phyloP scores from a whole-genome alignment of 352 stramenopile genomes.

The Phytophthora nicotianae region DNA sequence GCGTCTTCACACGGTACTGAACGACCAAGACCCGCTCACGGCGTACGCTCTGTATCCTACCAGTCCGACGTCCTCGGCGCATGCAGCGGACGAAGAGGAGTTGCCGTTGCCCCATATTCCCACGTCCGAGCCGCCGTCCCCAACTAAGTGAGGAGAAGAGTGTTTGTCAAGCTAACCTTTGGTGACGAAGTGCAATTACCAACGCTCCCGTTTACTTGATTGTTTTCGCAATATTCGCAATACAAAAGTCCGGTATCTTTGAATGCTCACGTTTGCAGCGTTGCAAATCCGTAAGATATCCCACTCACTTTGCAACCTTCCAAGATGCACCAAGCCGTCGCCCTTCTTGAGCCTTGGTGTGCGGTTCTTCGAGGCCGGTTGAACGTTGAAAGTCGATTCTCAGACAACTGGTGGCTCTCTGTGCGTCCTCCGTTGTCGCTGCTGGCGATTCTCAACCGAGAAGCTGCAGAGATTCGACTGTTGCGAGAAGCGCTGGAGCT shows the following conservation, averaged over 20 bases:
- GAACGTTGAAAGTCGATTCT: constrained; percentile 22
- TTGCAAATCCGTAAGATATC: constrained; percentile 3
- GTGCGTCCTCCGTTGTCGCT: constrained; percentile 27
- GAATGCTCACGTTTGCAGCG: neutral
- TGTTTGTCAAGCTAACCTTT: neutral
- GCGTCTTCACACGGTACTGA: constrained; percentile 43
- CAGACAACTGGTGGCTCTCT: constrained; percentile 30
- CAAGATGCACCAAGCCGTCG: constrained; percentile 4
- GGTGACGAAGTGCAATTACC: constrained; percentile 14
- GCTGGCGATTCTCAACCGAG: constrained; percentile 21
- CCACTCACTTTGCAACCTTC: neutral
- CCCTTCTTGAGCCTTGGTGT: constrained; percentile 40
- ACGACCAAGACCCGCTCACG: constrained; percentile 38
- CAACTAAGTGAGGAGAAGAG: constrained; percentile 15
- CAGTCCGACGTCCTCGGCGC: constrained; percentile 24
- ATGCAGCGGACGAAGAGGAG: constrained; percentile 16
- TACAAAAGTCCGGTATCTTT: constrained; percentile 7
- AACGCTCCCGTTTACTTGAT: constrained; percentile 22
- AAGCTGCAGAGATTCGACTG: constrained; percentile 26
- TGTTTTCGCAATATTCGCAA: constrained; percentile 10
- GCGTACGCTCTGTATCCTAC: constrained; percentile 44
- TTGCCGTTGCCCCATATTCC: constrained; percentile 28
- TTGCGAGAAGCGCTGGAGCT: constrained; percentile 44
- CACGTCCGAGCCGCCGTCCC: constrained; percentile 19
- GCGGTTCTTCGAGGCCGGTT: constrained; percentile 23